Base-by-base conservation (phyloP, 192 early-diverging fungal species). In the Glomus cerebriforme region DNA sequence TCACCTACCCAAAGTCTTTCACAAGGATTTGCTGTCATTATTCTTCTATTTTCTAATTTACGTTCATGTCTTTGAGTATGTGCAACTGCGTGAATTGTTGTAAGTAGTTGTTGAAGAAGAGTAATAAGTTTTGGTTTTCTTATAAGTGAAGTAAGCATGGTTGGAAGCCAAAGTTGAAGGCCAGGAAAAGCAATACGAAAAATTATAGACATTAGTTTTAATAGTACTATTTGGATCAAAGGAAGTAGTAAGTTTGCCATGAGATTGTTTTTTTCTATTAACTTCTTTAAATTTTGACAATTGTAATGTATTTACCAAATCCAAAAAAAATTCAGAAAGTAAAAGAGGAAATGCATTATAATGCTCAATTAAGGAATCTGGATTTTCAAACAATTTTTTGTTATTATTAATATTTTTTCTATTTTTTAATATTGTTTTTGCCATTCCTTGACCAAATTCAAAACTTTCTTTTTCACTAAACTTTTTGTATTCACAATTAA, bases 111-210 rank as follows among this genome's bases (percentile, higher is more conserved):
- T 29, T 10, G 19, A 29, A 34, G 19, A 15, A 37, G 29, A 2
- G 66, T 6, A 68, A 29, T 31, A 34, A 34, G 31, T 34, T 69
- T 34, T 10, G 26, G 67, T 4, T 69, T 69, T 29, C 17, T 69
- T 19, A 29, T 13, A 29, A 69, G 15, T 29, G 19, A 35, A 35
- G 24, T 22, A 19, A 69, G 19, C 9, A 69, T 37, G 10, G 17
- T 19, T 69, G 67, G 19, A 29, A 69, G 19, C 67, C 67, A 69
- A 35, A 69, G 19, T 7, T 37, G 5, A 10, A 37, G 19, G 2
- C 8, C 19, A 29, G 67, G 34, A 68, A 68, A 69, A 34, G 34
- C 67, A 37, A 69, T 69, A 37, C 31, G 7, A 29, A 69, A 69
- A 29, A 32, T 8, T 37, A 69, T 35, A 19, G 34, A 69, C 1